phyloP scores from a whole-genome alignment of 768 basidiomycete genomes.

The Phanerodontia chrysosporium region DNA sequence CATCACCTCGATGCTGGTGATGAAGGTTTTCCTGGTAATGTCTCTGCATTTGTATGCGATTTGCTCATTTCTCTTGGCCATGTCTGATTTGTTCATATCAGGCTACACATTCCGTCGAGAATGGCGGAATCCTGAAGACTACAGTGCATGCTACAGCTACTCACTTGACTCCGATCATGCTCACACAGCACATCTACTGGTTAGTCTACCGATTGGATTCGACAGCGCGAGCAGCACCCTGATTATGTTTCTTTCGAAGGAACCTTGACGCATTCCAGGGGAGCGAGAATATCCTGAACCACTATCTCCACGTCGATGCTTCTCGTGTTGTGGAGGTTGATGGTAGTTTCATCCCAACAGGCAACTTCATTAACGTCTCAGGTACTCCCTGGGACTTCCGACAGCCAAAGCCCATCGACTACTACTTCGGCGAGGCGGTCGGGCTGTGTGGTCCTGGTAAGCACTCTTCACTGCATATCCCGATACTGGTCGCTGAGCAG shows the following conservation, averaged over 20 bases:
- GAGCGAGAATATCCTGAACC: conserved; percentile 27
- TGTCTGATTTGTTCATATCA: conserved; percentile 13
- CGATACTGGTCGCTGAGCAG: too few species aligned
- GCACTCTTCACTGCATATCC: too few species aligned
- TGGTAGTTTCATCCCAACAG: conserved; percentile 36
- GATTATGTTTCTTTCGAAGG: too few species aligned
- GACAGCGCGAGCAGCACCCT: too few species aligned
- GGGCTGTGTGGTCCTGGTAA: conserved; percentile 21
- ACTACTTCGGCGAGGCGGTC: conserved; percentile 19
- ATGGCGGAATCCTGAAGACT: conserved; percentile 40
- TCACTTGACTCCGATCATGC: conserved; percentile 53
- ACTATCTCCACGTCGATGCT: conserved; percentile 23
- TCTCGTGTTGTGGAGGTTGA: conserved; percentile 35
- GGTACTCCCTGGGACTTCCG: conserved; percentile 41
- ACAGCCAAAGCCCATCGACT: conserved; percentile 22
- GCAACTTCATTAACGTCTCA: conserved; percentile 25
- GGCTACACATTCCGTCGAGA: conserved; percentile 44
- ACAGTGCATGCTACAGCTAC: conserved; percentile 42
- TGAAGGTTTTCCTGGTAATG: conserved; percentile 37
- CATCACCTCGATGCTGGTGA: conserved; percentile 47
- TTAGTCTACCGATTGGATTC: too few species aligned
- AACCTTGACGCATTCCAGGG: conserved; percentile 52
- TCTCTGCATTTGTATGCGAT: conserved; percentile 28
- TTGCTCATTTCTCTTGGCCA: too few species aligned
- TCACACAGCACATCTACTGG: conserved; percentile 55